phyloP scores from a whole-genome alignment of 192 early-diverging fungal genomes.

The Coemansia sp. region DNA sequence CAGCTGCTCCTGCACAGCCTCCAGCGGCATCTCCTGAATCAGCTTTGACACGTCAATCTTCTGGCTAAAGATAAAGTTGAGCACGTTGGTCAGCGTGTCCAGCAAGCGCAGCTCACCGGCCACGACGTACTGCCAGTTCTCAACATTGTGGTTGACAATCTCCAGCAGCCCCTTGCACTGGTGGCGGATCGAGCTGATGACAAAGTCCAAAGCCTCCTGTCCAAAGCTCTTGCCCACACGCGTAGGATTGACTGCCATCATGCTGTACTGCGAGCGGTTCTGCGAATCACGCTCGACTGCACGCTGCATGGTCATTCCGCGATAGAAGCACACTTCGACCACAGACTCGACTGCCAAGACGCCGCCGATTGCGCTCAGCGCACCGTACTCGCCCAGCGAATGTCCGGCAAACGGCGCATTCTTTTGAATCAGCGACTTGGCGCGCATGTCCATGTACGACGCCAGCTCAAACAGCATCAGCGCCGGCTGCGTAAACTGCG shows the following conservation, averaged over 20 bases:
- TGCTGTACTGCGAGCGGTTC: constrained; percentile 77
- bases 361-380: constrained; percentile 76
- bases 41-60: constrained; percentile 87
- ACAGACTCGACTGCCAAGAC: constrained; percentile 76
- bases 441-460: constrained; percentile 73
- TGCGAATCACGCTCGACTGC: constrained; percentile 74
- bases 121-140: constrained; percentile 91
- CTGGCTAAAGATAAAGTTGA: constrained; percentile 43
- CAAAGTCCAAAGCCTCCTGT: constrained; percentile 59
- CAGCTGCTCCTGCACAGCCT: constrained; percentile 81
- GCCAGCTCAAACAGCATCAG: constrained; percentile 85
- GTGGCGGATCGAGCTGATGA: constrained; percentile 73
- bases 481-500: constrained; percentile 93
- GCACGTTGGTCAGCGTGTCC: constrained; percentile 70
- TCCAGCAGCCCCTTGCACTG: constrained; percentile 77
- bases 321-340: constrained; percentile 90
- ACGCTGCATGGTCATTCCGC: constrained; percentile 97
- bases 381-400: constrained; percentile 93
- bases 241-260: constrained; percentile 89
- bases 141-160: constrained; percentile 96
- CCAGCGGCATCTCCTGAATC: constrained; percentile 78
- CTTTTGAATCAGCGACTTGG: constrained; percentile 81
- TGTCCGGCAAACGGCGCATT: constrained; percentile 91
- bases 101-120: constrained; percentile 81
- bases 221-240: constrained; percentile 78